A percentile compares a stretch with the other conserved stretches of the same genome.
Conservation (phyloP, 2,329 filamentous ascomycete genomes). For the Lachnellula hyalina region DNA sequence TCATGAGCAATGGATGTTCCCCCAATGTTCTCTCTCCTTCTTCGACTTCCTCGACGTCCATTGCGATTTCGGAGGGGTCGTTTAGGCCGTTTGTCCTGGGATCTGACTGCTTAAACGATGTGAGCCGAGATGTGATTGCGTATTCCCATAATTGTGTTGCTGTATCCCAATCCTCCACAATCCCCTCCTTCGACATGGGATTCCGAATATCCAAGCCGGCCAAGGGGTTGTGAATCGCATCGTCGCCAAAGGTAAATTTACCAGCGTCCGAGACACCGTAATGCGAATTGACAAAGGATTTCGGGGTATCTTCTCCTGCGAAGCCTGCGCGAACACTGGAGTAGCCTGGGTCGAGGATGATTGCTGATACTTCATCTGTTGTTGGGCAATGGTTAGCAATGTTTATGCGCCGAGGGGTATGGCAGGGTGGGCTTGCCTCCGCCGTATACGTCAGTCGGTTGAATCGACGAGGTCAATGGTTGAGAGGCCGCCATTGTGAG, state of each 20-base stretch:
- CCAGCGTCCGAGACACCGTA: slow-evolving; percentile 61
- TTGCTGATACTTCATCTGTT: slow-evolving; percentile 91
- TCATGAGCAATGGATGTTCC: slow-evolving; percentile 89
- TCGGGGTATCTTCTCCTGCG: slow-evolving; percentile 94
- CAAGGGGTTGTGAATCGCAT: slow-evolving; percentile 74
- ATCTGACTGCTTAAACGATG: slow-evolving; percentile 65
- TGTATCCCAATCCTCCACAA: slow-evolving; percentile 95
- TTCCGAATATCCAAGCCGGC: slow-evolving; percentile 79
- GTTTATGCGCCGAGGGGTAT: not conserved
- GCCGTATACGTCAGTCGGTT: slow-evolving; percentile 59
- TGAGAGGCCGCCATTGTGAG: slow-evolving; percentile 46
- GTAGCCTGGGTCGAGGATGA: slow-evolving; percentile 93
- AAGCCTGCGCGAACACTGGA: slow-evolving; percentile 89
- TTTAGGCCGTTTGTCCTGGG: slow-evolving; percentile 75
- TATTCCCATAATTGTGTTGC: slow-evolving; percentile 89
- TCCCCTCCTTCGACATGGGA: slow-evolving; percentile 82
- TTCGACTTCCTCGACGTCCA: slow-evolving; percentile 53
- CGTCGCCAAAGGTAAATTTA: slow-evolving; percentile 76
- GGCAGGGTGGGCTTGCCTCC: slow-evolving; percentile 43
- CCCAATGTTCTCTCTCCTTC: slow-evolving; percentile 71
- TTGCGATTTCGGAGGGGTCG: slow-evolving; percentile 43
- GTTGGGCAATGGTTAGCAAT: slow-evolving; percentile 8
- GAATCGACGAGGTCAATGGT: slow-evolving; percentile 49
- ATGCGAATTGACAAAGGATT: slow-evolving; percentile 84
- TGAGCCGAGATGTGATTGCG: slow-evolving; percentile 81